Conservation (phyloP, 306 rosid genomes). For the Neltuma alba region DNA sequence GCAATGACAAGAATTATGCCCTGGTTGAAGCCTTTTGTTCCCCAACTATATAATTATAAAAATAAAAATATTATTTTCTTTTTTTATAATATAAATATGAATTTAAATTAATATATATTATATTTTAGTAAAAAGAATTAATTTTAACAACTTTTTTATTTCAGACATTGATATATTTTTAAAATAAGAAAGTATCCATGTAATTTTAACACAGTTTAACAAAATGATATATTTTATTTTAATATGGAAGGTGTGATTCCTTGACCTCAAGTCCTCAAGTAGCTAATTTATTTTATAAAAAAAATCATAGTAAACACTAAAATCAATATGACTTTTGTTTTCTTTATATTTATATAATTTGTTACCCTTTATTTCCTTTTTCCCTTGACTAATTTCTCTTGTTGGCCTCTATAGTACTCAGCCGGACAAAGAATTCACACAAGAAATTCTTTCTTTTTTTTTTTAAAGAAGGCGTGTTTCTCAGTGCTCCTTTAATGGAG, state of each 20-base stretch:
- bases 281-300: not conserved
- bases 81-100: too few species aligned
- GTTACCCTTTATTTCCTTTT: not conserved
- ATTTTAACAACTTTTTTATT: too few species aligned
- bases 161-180: too few species aligned
- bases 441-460: too few species aligned
- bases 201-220: too few species aligned
- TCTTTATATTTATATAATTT: not conserved
- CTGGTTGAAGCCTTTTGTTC: not conserved
- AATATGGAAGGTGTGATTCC: not conserved
- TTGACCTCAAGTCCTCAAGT: not conserved
- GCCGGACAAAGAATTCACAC: not conserved
- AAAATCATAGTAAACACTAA: not conserved
- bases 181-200: too few species aligned
- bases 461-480: not conserved
- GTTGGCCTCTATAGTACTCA: not conserved
- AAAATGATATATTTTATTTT: too few species aligned
- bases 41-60: not conserved
- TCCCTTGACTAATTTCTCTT: not conserved
- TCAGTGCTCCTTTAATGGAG: not conserved
- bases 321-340: not conserved
- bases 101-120: too few species aligned
- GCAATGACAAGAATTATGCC: not conserved
- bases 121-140: too few species aligned
- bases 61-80: too few species aligned